phyloP scores from a whole-genome alignment of 208 protist species.

The Crithidia brevicula region DNA sequence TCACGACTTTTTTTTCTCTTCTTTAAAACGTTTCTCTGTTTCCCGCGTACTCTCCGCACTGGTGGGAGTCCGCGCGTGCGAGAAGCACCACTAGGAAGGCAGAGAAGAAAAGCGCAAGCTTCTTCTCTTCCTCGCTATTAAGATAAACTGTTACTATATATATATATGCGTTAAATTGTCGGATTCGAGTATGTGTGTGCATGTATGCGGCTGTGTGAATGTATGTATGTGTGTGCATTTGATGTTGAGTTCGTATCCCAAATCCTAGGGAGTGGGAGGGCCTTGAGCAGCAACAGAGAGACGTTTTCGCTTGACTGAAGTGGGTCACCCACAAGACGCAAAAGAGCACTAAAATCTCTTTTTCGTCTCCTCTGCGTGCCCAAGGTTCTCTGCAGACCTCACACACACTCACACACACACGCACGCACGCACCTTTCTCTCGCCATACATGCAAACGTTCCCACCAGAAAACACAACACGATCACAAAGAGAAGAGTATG shows the following conservation, averaged over 20 bases:
- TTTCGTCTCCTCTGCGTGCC: background rate
- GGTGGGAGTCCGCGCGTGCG: too few species aligned
- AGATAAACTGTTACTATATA: too few species aligned
- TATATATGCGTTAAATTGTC: too few species aligned
- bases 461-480: too few species aligned
- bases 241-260: background rate
- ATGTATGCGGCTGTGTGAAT: too few species aligned
- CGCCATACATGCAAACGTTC: background rate
- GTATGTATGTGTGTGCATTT: too few species aligned
- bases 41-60: too few species aligned
- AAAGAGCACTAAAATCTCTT: conserved; percentile 23
- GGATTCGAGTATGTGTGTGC: too few species aligned
- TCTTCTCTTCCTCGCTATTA: too few species aligned
- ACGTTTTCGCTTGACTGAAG: conserved; percentile 6
- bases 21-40: background rate
- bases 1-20: background rate
- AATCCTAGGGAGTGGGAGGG: background rate
- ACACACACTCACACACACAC: background rate
- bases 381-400: background rate
- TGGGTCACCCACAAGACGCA: background rate
- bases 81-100: too few species aligned
- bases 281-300: background rate
- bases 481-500: too few species aligned
- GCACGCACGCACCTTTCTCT: background rate
- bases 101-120: too few species aligned